Evolutionary conservation across 371 early-diverging fungal genomes (phyloP).

Genomic region (Syncephalastrum sp.): DNA sequence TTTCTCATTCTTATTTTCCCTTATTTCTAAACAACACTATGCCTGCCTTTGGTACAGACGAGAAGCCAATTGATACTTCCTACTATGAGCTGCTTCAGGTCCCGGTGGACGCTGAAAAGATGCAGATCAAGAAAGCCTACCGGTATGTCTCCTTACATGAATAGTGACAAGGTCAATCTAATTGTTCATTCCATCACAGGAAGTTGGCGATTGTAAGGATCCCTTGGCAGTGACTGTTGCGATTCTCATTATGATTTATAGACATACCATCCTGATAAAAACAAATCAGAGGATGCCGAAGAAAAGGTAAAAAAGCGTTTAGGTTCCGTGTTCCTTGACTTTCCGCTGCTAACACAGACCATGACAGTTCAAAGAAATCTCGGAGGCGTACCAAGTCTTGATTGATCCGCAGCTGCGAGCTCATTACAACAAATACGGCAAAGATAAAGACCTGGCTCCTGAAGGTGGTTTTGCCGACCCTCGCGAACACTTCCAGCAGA

Average conservation of each 20-base stretch:
- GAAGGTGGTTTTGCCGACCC: constrained; percentile 86
- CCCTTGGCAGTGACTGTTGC: background rate
- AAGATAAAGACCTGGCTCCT: constrained; percentile 67
- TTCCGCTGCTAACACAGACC: background rate
- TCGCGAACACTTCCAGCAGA: constrained; percentile 88
- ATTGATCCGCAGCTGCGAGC: constrained; percentile 88
- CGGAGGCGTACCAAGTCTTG: constrained; percentile 93
- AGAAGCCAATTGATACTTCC: constrained; percentile 72
- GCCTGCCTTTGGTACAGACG: constrained; percentile 60
- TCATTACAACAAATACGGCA: constrained; percentile 88
- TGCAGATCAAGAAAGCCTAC: constrained; percentile 94
- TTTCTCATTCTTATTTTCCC: background rate
- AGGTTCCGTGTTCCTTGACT: background rate
- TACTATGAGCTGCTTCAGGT: constrained; percentile 91
- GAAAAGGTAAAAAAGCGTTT: constrained; percentile 62
- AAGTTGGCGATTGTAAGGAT: constrained; percentile 47
- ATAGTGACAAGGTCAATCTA: background rate
- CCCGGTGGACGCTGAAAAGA: constrained; percentile 72
- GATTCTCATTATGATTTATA: constrained; percentile 11
- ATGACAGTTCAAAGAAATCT: constrained; percentile 84
- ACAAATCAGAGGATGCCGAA: constrained; percentile 83
- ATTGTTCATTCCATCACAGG: constrained; percentile 17
- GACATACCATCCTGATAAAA: constrained; percentile 97
- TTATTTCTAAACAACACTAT: constrained; percentile 12
- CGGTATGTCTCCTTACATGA: constrained; percentile 63